These are phyloP conservation scores for Chalaropsis ovoidea DNA, from an alignment of 2,329 filamentous ascomycete species.

Conservation along the genomic window DNA sequence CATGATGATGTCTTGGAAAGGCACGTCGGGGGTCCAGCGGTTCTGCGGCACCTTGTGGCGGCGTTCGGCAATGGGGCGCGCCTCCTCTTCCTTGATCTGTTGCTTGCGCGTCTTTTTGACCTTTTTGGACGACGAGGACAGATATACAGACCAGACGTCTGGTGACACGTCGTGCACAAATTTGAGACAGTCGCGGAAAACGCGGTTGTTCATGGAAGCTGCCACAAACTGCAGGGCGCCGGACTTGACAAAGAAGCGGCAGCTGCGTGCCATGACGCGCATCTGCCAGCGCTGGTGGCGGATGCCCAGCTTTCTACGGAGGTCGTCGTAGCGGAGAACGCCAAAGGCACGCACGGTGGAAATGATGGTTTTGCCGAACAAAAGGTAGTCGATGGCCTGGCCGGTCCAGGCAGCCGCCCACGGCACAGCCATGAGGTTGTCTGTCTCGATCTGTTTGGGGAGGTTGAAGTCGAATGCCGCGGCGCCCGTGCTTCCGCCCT, in stretches of 20 bases:
- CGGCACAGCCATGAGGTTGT: conserved; percentile 45
- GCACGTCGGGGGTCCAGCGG: conserved; percentile 24
- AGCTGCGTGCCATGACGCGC: conserved; percentile 49
- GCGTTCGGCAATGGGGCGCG: conserved; percentile 8
- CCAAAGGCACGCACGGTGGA: conserved; percentile 49
- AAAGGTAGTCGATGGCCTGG: conserved; percentile 48
- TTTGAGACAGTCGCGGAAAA: conserved; percentile 54
- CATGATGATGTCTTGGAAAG: conserved; percentile 29
- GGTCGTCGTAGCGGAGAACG: conserved; percentile 48
- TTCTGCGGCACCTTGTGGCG: conserved; percentile 2
- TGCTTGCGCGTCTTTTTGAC: conserved; percentile 24
- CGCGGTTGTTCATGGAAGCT: conserved; percentile 43
- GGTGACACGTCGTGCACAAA: conserved; percentile 46
- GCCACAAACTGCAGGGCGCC: conserved; percentile 49
- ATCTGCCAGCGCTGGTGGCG: conserved; percentile 48
- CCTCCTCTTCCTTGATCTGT: conserved; percentile 24
- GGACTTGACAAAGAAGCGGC: conserved; percentile 46
- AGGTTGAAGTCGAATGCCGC: conserved; percentile 26
- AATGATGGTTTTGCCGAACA: conserved; percentile 48
- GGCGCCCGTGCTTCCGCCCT: conserved; percentile 20
- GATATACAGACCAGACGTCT: conserved; percentile 47
- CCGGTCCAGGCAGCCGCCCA: conserved; percentile 49
- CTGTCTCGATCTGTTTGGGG: conserved; percentile 30
- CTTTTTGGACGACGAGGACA: conserved; percentile 29
- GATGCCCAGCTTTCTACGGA: conserved; percentile 49